A percentile compares a stretch with the other conserved stretches of the same genome.
Conservation (phyloP, 2,329 filamentous ascomycete species). For the Microcyclospora pomicola region DNA sequence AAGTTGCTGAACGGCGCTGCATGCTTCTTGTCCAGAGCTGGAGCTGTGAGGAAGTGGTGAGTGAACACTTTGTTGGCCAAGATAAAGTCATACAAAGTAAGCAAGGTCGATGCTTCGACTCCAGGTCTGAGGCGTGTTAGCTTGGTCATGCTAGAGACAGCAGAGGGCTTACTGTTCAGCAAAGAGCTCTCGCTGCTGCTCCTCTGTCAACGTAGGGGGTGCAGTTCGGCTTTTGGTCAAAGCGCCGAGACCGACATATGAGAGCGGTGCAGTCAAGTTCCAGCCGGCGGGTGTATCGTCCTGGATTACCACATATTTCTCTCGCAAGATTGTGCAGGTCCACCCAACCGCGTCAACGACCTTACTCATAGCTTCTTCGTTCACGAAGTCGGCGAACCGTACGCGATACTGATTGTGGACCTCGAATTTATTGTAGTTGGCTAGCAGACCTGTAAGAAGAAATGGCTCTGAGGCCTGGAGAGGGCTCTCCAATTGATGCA, state of each 20-base stretch:
- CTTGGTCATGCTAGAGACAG: neutral
- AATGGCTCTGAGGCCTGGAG: conserved; percentile 55
- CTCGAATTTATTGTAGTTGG: conserved; percentile 99
- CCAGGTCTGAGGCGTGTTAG: conserved; percentile 47
- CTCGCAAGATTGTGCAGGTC: conserved; percentile 53
- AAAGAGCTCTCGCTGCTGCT: conserved; percentile 73
- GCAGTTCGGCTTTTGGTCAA: conserved; percentile 51
- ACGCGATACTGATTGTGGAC: conserved; percentile 92
- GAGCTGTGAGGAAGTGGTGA: conserved; percentile 56
- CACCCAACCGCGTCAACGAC: conserved; percentile 64
- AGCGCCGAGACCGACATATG: conserved; percentile 69
- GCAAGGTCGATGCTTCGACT: conserved; percentile 61
- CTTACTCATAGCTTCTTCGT: conserved; percentile 72
- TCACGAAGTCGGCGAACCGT: conserved; percentile 87
- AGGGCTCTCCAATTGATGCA: conserved; percentile 61
- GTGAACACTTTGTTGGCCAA: conserved; percentile 94
- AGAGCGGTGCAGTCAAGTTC: conserved; percentile 67
- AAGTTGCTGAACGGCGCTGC: conserved; percentile 57
- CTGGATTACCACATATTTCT: conserved; percentile 70
- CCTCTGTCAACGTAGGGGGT: conserved; percentile 50
- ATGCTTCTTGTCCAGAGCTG: conserved; percentile 9
- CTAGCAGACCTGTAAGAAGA: conserved; percentile 68
- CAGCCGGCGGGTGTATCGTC: conserved; percentile 86
- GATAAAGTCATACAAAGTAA: conserved; percentile 84
- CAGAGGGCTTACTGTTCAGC: conserved; percentile 50